Conservation (phyloP, 2,329 filamentous ascomycete species). For the Diaporthe sp. region DNA sequence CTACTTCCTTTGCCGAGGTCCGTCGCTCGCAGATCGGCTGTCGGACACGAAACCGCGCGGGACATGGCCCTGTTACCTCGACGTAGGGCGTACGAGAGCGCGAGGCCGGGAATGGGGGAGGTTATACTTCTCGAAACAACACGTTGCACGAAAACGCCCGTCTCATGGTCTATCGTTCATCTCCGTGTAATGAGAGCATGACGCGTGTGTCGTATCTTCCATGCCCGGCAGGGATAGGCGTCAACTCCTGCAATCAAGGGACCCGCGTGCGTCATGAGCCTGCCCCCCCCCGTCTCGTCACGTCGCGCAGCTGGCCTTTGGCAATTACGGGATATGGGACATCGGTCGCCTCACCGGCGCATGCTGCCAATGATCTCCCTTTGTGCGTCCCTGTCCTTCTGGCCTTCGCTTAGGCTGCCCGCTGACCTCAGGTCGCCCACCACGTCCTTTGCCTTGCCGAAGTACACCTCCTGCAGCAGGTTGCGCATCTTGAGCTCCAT, state of each 20-base stretch:
- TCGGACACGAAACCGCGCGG: background rate
- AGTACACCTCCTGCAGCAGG: slow-evolving; percentile 97
- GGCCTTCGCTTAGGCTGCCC: slow-evolving; percentile 85
- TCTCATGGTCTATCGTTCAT: slow-evolving; percentile 37
- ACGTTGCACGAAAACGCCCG: slow-evolving; percentile 33
- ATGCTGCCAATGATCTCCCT: slow-evolving; percentile 85
- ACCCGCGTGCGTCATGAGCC: slow-evolving; percentile 22
- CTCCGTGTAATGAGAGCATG: slow-evolving; percentile 33
- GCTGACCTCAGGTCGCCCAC: slow-evolving; percentile 95
- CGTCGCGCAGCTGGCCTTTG: slow-evolving; percentile 6
- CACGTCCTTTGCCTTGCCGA: slow-evolving; percentile 98
- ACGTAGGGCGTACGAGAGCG: background rate
- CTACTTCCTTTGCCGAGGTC: background rate
- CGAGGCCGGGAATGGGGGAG: background rate
- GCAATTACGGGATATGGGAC: background rate
- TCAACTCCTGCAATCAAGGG: slow-evolving; percentile 30
- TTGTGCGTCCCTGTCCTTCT: slow-evolving; percentile 86
- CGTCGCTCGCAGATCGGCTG: background rate
- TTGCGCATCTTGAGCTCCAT: slow-evolving; percentile 99
- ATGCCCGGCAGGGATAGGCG: slow-evolving; percentile 28
- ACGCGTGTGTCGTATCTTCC: slow-evolving; percentile 32
- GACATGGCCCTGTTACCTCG: slow-evolving; percentile 8
- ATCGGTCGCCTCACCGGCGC: slow-evolving; percentile 53
- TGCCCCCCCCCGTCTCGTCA: background rate
- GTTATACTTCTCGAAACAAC: slow-evolving; percentile 21